Percentiles rank a stretch among this genome's conserved stretches.
These are phyloP conservation scores for Phyllosticta citribraziliensis DNA, from an alignment of 2,329 filamentous ascomycete genomes.

Conservation along the genomic window DNA sequence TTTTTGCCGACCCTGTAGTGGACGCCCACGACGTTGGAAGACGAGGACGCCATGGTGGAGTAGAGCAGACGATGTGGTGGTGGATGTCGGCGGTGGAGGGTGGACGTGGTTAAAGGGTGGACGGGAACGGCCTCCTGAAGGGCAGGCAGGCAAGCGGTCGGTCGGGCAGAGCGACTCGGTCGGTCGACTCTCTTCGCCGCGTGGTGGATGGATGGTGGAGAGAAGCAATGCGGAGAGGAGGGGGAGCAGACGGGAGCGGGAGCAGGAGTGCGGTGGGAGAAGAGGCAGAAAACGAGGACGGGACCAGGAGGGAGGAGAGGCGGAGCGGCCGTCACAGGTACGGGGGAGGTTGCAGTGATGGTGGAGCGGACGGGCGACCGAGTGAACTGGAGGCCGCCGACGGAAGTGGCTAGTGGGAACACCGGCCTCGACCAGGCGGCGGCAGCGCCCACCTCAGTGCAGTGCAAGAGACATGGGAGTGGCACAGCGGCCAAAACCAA, in stretches of 20 bases:
- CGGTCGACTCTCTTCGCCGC: not conserved
- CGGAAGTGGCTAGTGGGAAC: not conserved
- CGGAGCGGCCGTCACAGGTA: not conserved
- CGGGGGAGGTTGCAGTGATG: not conserved
- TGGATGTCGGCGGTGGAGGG: not conserved
- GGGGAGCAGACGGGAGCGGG: no score
- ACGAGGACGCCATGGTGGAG: slow-evolving; percentile 65
- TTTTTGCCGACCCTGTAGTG: slow-evolving; percentile 99
- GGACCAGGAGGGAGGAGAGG: not conserved
- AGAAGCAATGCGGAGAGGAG: not conserved
- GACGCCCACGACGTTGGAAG: slow-evolving; percentile 95
- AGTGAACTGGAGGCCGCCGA: not conserved
- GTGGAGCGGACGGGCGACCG: not conserved
- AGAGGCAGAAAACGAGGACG: no score
- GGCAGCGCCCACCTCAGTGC: no score
- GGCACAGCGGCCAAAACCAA: not conserved
- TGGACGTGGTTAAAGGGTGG: slow-evolving; percentile 4
- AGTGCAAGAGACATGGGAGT: not conserved
- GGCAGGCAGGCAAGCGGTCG: not conserved
- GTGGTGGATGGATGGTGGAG: not conserved
- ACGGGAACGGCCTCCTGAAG: not conserved
- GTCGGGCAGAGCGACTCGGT: not conserved
- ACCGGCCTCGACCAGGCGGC: not conserved
- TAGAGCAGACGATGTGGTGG: not conserved
- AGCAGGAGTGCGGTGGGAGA: not conserved